Conservation (phyloP, 495 filamentous ascomycete species). For the Friedmanniomyces simplex region DNA sequence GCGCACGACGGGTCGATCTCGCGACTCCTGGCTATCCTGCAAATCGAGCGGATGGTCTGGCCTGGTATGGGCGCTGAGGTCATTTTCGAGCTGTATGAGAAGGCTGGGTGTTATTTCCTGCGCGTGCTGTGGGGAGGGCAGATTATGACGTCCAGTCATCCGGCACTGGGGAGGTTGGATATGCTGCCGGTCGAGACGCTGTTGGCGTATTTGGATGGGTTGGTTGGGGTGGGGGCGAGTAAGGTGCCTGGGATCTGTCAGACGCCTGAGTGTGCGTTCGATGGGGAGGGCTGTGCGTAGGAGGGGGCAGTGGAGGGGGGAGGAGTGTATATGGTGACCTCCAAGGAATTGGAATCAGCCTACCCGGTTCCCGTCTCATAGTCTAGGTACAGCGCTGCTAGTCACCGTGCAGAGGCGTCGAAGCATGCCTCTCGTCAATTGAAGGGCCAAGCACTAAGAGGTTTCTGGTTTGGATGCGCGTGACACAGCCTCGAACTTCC, state of each 20-base stretch:
- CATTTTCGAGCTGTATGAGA: constrained; percentile 53
- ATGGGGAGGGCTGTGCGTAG: constrained; percentile 10
- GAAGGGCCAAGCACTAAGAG: too few relatives aligned
- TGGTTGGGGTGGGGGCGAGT: constrained; percentile 44
- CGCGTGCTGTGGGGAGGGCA: constrained; percentile 54
- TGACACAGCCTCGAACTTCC: not conserved
- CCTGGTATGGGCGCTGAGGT: constrained; percentile 63
- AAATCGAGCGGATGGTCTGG: constrained; percentile 61
- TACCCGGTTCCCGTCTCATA: too few relatives aligned
- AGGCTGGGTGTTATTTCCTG: constrained; percentile 18
- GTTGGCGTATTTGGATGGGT: constrained; percentile 52
- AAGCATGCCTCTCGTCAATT: too few relatives aligned
- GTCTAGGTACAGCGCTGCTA: too few relatives aligned
- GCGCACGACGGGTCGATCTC: constrained; percentile 60
- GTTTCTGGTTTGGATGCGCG: not conserved
- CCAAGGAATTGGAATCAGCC: too few relatives aligned
- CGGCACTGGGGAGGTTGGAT: constrained; percentile 47
- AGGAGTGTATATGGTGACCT: not conserved
- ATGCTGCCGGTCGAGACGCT: constrained; percentile 51
- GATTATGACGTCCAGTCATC: constrained; percentile 48
- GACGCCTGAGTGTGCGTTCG: constrained; percentile 7
- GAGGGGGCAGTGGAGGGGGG: not conserved
- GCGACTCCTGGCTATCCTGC: constrained; percentile 50
- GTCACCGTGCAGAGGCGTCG: too few relatives aligned
- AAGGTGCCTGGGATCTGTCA: constrained; percentile 28